phyloP scores from a whole-genome alignment of 176 grass and related monocot genomes.

The Juncus inflexus region DNA sequence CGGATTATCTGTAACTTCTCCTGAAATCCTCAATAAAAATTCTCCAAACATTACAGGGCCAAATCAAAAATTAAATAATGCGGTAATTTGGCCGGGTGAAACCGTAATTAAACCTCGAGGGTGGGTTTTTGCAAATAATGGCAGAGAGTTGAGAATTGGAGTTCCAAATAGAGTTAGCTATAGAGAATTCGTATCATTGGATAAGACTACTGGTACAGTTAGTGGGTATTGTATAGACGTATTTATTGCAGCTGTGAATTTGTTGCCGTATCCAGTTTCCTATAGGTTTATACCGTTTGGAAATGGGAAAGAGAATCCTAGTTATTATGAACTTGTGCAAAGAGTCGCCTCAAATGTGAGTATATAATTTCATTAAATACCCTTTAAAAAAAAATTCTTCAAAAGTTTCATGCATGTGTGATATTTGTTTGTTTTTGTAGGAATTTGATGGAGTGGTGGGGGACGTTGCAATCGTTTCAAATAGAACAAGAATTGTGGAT shows the following conservation, averaged over 20 bases:
- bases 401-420: background rate
- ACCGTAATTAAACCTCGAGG: constrained; percentile 49
- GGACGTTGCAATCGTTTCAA: constrained; percentile 64
- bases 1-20: constrained; percentile 54
- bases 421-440: constrained; percentile 22
- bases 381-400: constrained; percentile 13
- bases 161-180: constrained; percentile 68
- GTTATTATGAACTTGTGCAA: constrained; percentile 44
- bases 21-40: constrained; percentile 62
- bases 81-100: constrained; percentile 76
- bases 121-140: constrained; percentile 83
- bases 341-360: constrained; percentile 56
- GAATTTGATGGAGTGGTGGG: constrained; percentile 70
- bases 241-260: constrained; percentile 69
- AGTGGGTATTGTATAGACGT: constrained; percentile 83
- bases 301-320: constrained; percentile 55
- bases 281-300: constrained; percentile 65
- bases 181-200: constrained; percentile 48
- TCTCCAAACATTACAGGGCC: constrained; percentile 32
- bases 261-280: constrained; percentile 63
- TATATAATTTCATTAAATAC: constrained; percentile 8
- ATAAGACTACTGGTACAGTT: constrained; percentile 30
- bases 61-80: constrained; percentile 33
- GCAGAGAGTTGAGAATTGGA: constrained; percentile 66
- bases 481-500: constrained; percentile 66